Conservation (phyloP, 139 green algal species). For the Choricystis sp. region DNA sequence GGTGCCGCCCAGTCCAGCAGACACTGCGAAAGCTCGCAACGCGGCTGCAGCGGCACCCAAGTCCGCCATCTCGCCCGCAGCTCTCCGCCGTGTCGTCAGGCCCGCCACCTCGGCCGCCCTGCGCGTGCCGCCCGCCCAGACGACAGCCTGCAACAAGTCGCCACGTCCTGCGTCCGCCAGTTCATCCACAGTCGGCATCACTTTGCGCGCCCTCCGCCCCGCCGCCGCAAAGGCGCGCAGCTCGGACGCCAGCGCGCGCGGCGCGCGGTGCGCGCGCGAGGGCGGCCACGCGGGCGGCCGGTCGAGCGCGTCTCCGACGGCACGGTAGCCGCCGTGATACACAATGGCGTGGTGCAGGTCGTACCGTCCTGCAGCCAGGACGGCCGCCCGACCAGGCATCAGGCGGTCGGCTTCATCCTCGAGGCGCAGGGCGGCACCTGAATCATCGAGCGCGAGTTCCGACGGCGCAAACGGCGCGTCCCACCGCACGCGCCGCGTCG, state of each 20-base stretch:
- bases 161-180: not conserved
- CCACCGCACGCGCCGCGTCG: constrained; percentile 9
- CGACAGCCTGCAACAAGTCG: not conserved
- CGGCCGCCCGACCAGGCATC: constrained; percentile 12
- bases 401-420: constrained; percentile 3
- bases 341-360: constrained; percentile 25
- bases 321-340: constrained; percentile 16
- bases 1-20: not conserved
- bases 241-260: not conserved
- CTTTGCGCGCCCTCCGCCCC: not conserved
- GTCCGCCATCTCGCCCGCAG: not conserved
- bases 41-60: not conserved
- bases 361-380: constrained; percentile 17
- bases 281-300: constrained; percentile 12
- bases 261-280: not conserved
- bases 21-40: not conserved
- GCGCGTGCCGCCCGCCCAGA: not conserved
- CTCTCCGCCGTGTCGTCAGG: not conserved
- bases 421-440: constrained; percentile 8
- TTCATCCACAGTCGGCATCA: constrained; percentile 8
- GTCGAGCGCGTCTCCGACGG: constrained; percentile 10
- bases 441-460: constrained; percentile 11
- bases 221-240: constrained; percentile 4
- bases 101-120: not conserved
- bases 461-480: constrained; percentile 2